Percentiles rank a stretch among this genome's conserved stretches.
Conservation (phyloP, 2,329 filamentous ascomycete genomes). For the Torrubiella hemipterigena region DNA sequence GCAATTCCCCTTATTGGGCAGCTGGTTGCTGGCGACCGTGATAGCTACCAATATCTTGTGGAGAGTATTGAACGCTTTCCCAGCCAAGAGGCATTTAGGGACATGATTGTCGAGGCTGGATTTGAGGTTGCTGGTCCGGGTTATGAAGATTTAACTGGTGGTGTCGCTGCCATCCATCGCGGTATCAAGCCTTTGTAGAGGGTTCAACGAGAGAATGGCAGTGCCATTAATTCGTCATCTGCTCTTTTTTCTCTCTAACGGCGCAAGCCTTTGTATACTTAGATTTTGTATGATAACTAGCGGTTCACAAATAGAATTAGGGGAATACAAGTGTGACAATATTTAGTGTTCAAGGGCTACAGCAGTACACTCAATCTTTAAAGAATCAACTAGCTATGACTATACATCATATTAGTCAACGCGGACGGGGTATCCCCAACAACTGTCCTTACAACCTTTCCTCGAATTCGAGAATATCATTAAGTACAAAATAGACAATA, state of each 20-base stretch:
- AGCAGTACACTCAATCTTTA: too few relatives aligned
- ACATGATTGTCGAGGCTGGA: slow-evolving; percentile 73
- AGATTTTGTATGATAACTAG: background rate
- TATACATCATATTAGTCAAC: too few relatives aligned
- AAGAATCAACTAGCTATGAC: too few relatives aligned
- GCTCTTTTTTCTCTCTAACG: background rate
- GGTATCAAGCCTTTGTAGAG: slow-evolving; percentile 65
- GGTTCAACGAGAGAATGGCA: background rate
- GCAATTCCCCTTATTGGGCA: slow-evolving; percentile 94
- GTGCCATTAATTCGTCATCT: background rate
- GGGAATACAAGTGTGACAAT: too few relatives aligned
- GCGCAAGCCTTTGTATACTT: background rate
- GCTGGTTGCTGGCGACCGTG: slow-evolving; percentile 82
- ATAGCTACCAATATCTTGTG: slow-evolving; percentile 96
- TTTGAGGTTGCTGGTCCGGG: slow-evolving; percentile 74
- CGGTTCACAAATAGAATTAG: too few relatives aligned
- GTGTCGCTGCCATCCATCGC: slow-evolving; percentile 93
- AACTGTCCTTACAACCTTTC: too few relatives aligned
- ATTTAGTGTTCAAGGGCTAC: too few relatives aligned
- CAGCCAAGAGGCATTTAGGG: slow-evolving; percentile 68
- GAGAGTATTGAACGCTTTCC: slow-evolving; percentile 96
- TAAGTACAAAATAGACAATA: too few relatives aligned
- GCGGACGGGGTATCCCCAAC: too few relatives aligned
- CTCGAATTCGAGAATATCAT: too few relatives aligned
- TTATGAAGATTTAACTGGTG: slow-evolving; percentile 84